These are phyloP conservation scores for Cicer cuneatum DNA, from an alignment of 306 rosid genomes.

Conservation along the genomic window DNA sequence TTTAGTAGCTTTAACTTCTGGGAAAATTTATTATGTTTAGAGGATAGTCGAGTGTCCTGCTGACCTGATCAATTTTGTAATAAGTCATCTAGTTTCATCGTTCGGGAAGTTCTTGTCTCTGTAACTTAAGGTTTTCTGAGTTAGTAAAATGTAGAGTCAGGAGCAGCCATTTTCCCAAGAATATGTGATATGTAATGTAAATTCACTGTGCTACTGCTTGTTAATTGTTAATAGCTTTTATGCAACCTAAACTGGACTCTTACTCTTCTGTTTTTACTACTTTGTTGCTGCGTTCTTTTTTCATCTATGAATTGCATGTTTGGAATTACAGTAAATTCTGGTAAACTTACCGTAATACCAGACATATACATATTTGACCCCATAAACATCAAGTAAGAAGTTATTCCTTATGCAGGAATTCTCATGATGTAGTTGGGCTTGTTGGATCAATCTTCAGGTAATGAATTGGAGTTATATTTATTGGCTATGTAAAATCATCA, in stretches of 20 bases:
- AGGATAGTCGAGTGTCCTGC: conserved; percentile 52
- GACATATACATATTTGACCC: no score
- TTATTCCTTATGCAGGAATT: not conserved
- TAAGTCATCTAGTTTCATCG: conserved; percentile 54
- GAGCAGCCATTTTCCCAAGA: conserved; percentile 51
- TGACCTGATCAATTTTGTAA: conserved; percentile 82
- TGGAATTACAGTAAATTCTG: no score
- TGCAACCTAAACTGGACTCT: conserved; percentile 44
- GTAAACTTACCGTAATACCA: no score
- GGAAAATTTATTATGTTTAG: conserved; percentile 57
- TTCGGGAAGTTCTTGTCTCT: conserved; percentile 47
- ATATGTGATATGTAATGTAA: conserved; percentile 45
- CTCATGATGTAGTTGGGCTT: not conserved
- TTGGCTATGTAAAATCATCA: not conserved
- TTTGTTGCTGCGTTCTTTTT: not conserved
- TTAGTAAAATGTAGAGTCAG: conserved; percentile 47
- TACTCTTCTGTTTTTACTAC: not conserved
- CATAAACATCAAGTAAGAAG: not conserved
- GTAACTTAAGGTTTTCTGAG: conserved; percentile 46
- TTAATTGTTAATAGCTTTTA: conserved; percentile 50
- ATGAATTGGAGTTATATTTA: not conserved
- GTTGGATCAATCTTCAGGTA: not conserved
- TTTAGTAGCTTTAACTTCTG: conserved; percentile 53
- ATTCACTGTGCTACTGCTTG: conserved; percentile 47
- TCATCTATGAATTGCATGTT: not conserved